Evolutionary conservation across 2,329 filamentous ascomycete genomes (phyloP).

Genomic region (Penicillium verrucosum): DNA sequence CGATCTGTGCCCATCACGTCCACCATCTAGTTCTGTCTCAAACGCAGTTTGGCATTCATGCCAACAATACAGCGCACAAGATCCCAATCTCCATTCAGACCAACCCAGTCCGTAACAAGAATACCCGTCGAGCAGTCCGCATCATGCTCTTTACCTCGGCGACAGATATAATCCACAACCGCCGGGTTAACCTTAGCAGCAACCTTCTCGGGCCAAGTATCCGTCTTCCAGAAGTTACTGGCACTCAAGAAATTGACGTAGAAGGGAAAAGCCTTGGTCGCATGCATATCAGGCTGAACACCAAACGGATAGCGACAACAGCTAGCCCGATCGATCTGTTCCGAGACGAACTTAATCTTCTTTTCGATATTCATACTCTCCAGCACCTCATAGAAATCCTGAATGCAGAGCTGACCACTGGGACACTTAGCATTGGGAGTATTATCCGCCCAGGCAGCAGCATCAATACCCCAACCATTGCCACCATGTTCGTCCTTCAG

Average conservation of each 20-base stretch:
- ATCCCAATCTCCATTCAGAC: slow-evolving; percentile 84
- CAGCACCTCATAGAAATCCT: slow-evolving; percentile 90
- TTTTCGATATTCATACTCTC: slow-evolving; percentile 71
- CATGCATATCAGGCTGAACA: slow-evolving; percentile 37
- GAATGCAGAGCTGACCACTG: slow-evolving; percentile 74
- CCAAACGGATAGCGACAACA: slow-evolving; percentile 46
- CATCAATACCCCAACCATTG: slow-evolving; percentile 57
- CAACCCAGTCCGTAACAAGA: slow-evolving; percentile 92
- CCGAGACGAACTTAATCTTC: slow-evolving; percentile 72
- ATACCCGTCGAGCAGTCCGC: slow-evolving; percentile 79
- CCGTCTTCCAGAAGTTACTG: slow-evolving; percentile 89
- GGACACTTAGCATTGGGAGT: slow-evolving; percentile 69
- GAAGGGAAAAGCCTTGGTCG: slow-evolving; percentile 58
- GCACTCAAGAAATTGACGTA: slow-evolving; percentile 89
- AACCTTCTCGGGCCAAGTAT: slow-evolving; percentile 91
- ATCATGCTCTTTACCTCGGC: slow-evolving; percentile 51
- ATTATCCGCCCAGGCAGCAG: slow-evolving; percentile 78
- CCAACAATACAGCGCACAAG: slow-evolving; percentile 80
- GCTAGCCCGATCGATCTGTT: slow-evolving; percentile 72
- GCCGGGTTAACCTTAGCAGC: slow-evolving; percentile 83
- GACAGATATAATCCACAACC: slow-evolving; percentile 57
- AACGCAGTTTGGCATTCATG: slow-evolving; percentile 70
- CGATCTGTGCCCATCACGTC: neutral
- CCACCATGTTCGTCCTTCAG: slow-evolving; percentile 47
- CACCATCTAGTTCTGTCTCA: slow-evolving; percentile 27